Conservation (phyloP, 225 moss, liverwort and hornwort genomes). For the Rhytidiadelphus loreus region DNA sequence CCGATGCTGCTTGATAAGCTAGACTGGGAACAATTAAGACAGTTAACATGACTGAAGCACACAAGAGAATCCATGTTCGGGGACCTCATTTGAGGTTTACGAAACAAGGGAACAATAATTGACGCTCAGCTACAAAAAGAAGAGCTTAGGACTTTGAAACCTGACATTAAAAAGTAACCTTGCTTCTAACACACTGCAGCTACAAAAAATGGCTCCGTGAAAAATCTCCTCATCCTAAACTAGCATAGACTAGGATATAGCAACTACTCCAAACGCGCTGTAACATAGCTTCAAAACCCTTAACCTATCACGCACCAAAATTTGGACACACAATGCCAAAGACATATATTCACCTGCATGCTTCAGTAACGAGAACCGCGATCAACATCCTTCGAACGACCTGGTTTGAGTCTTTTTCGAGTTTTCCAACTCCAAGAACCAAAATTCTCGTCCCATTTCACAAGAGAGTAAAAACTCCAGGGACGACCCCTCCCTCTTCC, state of each 20-base stretch:
- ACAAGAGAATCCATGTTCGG: neutral
- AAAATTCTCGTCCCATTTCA: slow-evolving; percentile 19
- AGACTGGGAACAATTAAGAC: neutral
- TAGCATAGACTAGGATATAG: neutral
- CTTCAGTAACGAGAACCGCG: neutral
- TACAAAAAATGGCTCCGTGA: neutral
- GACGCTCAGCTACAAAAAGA: neutral
- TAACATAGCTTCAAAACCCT: slow-evolving; percentile 3
- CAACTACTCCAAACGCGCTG: neutral
- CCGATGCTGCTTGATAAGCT: neutral
- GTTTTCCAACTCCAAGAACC: neutral
- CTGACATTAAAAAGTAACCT: neutral
- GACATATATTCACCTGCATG: slow-evolving; percentile 14
- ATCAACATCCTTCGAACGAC: slow-evolving; percentile 24
- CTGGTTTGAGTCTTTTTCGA: neutral
- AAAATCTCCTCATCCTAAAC: neutral
- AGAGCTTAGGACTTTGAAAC: neutral
- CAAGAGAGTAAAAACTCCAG: neutral
- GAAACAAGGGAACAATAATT: neutral
- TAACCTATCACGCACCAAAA: neutral
- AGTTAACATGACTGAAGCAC: neutral
- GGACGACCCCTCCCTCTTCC: neutral
- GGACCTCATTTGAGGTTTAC: neutral
- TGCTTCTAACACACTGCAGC: neutral
- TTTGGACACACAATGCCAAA: slow-evolving; percentile 4